Evolutionary conservation across 257 asterid species (phyloP).

Genomic region (Vinca minor): DNA sequence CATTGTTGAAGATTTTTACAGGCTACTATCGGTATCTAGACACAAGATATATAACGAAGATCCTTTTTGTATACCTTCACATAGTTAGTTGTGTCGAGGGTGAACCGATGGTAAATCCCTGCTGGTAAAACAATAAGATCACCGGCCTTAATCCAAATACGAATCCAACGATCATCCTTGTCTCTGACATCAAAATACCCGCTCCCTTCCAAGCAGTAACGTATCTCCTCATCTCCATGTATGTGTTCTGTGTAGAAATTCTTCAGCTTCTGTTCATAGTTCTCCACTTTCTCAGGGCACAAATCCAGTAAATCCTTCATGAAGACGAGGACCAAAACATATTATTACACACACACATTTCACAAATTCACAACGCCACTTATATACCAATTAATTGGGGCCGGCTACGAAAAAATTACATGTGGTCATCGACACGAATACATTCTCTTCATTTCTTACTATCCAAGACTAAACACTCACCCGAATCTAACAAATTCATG

Average conservation of each 20-base stretch:
- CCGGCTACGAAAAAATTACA: too few species aligned
- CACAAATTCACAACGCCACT: neutral
- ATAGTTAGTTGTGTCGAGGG: slow-evolving; percentile 58
- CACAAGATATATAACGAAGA: too few species aligned
- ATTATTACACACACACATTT: too few species aligned
- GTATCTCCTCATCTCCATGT: slow-evolving; percentile 77
- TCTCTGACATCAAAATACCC: slow-evolving; percentile 76
- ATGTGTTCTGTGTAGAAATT: slow-evolving; percentile 76
- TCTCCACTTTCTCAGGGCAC: slow-evolving; percentile 73
- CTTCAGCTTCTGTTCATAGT: slow-evolving; percentile 68
- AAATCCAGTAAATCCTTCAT: slow-evolving; percentile 71
- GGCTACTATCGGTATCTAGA: neutral
- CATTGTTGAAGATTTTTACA: neutral
- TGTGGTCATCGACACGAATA: too few species aligned
- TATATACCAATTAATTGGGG: too few species aligned
- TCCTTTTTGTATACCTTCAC: slow-evolving; percentile 54
- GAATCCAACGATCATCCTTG: slow-evolving; percentile 69
- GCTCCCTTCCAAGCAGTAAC: slow-evolving; percentile 67
- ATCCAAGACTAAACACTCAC: too few species aligned
- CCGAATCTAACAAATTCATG: too few species aligned
- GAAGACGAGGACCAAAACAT: neutral
- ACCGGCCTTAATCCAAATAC: slow-evolving; percentile 65
- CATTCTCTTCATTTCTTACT: too few species aligned
- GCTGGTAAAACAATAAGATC: slow-evolving; percentile 76
- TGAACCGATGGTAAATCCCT: slow-evolving; percentile 86